Evolutionary conservation across 768 basidiomycete genomes (phyloP), one percentile per base, ranked within the genome.

Genomic region (Pulveroboletus ravenelii): DNA sequence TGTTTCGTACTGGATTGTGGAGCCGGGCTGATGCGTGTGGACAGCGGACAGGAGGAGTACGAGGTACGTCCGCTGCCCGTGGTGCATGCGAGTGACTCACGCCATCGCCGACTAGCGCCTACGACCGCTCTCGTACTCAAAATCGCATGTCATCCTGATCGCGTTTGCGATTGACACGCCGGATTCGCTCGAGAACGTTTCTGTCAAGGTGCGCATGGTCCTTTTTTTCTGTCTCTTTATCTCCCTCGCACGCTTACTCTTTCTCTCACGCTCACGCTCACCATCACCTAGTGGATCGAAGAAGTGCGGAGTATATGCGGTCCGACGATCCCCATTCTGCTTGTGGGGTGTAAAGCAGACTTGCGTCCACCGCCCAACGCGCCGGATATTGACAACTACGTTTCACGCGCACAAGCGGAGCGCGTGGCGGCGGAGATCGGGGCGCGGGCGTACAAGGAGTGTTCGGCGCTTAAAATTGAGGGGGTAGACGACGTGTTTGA

Each of bases 401-500:
- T 93, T 5, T 80, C 84, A n/a, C 81, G 80, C 3, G 83, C 80
- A 45, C 78, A 89, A 71, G 95, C 89, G 20, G 87, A 93, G 72
- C 78, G 80, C 30, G 87, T 90, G 18, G 91, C 93, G 3, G 73
- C 76, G 29, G 77, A 74, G 34, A 97, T 98, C 55, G 93, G 94
- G 25, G 95, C 95, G 27, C 81, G 91, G 25, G 87, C 84, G 37
- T 98, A 97, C 76, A 93, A 92, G 67, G 95, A 97, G 67, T 96
- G 93, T 61, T 91, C 89, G 10, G 88, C 93, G 27, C 75, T 94
- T 44, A 87, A 84, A 72, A 88, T 90, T 47, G 85, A 89, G 71
- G 93, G 93, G 47, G 93, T 95, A 13, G 96, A 98, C 68, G 91
- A 96, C 59, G 91, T 97, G 40, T 99, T 98, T 59, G 96, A 99